Evolutionary conservation across 1,284 basidiomycete genomes (phyloP), one percentile per base, ranked within the genome.

Genomic region (Agroathelia rolfsii): DNA sequence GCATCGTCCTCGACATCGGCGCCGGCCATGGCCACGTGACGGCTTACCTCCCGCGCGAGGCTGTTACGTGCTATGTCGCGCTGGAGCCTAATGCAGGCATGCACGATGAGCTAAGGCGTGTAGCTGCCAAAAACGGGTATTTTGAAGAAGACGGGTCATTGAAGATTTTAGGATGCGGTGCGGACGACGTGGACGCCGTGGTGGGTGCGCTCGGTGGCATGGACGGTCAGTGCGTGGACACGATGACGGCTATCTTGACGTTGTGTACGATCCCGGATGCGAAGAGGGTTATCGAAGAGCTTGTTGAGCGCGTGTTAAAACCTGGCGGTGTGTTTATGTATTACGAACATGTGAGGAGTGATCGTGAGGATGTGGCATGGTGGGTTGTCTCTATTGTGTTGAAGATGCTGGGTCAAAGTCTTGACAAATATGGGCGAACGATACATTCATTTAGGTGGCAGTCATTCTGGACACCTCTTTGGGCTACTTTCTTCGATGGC

Each of bases 1-100:
- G 80, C 3, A 56, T 70, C 2, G 74, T 84, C 2, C 58, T 84
- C 14, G 80, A 83, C 42, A 42, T 83, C 19, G 81, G 80, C 11
- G 78, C 80, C 51, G 80, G 76, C 0, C 59, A 70, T 36, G 79
- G 80, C 0, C 76, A 80, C 46, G 70, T 67, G 0, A 55, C 62
- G 5, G 56, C 59, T 8, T 82, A 83, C 43, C 63, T 84, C 19
- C 63, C 79, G 39, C 56, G 46, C n/a, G 40, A 43, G 1, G 58
- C 55, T 24, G 72, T 82, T 18, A 66, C 67, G 0, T 69, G 61
- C 47, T 83, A 83, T 42, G 53, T 82, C 32, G 79, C 78, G 1
- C 50, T 84, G 7, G 79, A 83, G 45, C 78, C 80, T 8, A 83
- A 81, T 42, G 33, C 39, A 3, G 51, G 55, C 39, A 81, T 83